Conservation (phyloP, 352 stramenopile species). For the Blastocystis sp. region DNA sequence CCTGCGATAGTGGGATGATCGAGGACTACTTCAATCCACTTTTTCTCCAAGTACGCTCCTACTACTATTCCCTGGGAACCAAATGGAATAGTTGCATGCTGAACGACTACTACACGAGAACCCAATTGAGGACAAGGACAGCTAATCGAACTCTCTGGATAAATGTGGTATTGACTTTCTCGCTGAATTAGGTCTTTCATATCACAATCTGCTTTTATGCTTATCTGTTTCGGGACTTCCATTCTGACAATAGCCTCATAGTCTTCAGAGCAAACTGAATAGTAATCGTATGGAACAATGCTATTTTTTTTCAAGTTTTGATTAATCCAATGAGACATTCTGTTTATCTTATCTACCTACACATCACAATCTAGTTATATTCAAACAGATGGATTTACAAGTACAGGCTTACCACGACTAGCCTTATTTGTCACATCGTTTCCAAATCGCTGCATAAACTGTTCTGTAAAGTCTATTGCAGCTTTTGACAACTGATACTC, state of each 20-base stretch:
- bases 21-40: slow-evolving; percentile 1
- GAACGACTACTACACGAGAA: not conserved
- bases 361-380: not conserved
- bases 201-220: not conserved
- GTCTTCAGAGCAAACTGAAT: not conserved
- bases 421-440: not conserved
- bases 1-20: not conserved
- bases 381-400: not conserved
- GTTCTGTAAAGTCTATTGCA: not conserved
- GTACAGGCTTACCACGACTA: not conserved
- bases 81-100: slow-evolving; percentile 35
- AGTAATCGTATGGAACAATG: not conserved
- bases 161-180: slow-evolving; percentile 4
- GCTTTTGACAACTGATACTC: not conserved
- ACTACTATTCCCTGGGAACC: not conserved
- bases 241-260: not conserved
- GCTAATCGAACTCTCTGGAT: not conserved
- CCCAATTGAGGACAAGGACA: not conserved
- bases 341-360: not conserved
- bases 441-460: slow-evolving; percentile 3
- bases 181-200: not conserved
- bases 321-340: not conserved
- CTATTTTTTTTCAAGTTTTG: not conserved
- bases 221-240: not conserved
- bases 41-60: not conserved